phyloP scores from a whole-genome alignment of 108 stramenopile genomes.

The Nitzschia sp. region DNA sequence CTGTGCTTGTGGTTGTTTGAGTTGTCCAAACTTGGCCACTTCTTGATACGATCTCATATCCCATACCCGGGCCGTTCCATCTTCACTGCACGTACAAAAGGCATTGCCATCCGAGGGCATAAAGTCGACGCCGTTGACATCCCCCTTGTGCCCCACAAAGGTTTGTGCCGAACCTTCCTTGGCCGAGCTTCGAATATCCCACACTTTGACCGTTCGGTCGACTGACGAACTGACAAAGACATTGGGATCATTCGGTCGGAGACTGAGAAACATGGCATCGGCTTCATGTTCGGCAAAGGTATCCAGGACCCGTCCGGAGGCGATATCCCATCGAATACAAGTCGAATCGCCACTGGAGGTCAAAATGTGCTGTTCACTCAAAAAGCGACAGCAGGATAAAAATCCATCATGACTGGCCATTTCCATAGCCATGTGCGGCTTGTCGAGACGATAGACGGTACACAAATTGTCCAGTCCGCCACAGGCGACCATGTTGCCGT shows the following conservation, averaged over 20 bases:
- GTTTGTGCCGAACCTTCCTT: conserved; percentile 75
- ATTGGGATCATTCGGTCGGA: conserved; percentile 80
- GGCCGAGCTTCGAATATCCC: conserved; percentile 86
- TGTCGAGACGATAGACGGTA: conserved; percentile 92
- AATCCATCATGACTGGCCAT: conserved; percentile 99
- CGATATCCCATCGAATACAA: conserved; percentile 96
- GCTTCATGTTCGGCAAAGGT: conserved; percentile 94
- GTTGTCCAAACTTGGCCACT: conserved; percentile 84
- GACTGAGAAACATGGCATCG: conserved; percentile 91
- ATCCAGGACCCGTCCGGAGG: conserved; percentile 67
- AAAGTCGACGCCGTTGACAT: conserved; percentile 96
- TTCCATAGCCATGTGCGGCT: conserved; percentile 72
- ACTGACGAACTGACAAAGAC: conserved; percentile 95
- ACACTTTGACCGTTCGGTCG: conserved; percentile 94
- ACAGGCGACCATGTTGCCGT: conserved; percentile 92
- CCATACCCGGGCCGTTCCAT: conserved; percentile 92
- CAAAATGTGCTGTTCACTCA: conserved; percentile 81
- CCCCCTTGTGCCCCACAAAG: conserved; percentile 93
- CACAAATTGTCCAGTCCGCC: conserved; percentile 99
- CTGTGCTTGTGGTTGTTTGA: conserved; percentile 35
- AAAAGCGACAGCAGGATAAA: conserved; percentile 96
- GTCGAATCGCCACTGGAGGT: conserved; percentile 97
- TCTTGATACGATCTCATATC: conserved; percentile 93
- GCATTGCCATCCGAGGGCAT: conserved; percentile 89
- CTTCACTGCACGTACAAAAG: conserved; percentile 94